Conservation (phyloP, 2,329 filamentous ascomycete genomes). For the Aschersonia sp. region DNA sequence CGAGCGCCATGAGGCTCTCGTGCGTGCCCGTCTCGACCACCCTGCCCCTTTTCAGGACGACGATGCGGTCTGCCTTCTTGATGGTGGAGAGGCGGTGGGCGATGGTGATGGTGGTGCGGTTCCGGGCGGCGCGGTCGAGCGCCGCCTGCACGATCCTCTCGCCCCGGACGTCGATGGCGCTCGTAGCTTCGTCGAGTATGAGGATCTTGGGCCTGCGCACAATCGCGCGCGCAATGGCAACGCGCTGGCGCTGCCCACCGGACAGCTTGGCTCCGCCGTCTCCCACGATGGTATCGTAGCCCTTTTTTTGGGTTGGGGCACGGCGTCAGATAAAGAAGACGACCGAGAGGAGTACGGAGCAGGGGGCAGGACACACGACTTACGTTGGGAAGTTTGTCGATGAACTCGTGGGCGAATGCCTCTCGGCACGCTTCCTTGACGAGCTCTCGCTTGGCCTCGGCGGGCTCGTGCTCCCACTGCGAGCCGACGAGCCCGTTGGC, state of each 20-base stretch:
- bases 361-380: slow-evolving; percentile 5
- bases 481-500: slow-evolving; percentile 41
- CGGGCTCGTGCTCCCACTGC: slow-evolving; percentile 34
- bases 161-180: slow-evolving; percentile 41
- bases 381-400: slow-evolving; percentile 44
- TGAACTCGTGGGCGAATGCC: slow-evolving; percentile 56
- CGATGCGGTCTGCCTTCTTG: slow-evolving; percentile 62
- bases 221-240: slow-evolving; percentile 65
- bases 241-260: slow-evolving; percentile 73
- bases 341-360: background rate
- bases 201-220: slow-evolving; percentile 57
- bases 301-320: slow-evolving; percentile 11
- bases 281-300: slow-evolving; percentile 61
- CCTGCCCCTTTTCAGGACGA: slow-evolving; percentile 58
- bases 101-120: slow-evolving; percentile 58
- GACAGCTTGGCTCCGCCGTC: slow-evolving; percentile 66
- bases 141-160: slow-evolving; percentile 50
- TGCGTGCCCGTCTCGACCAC: slow-evolving; percentile 66
- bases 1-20: slow-evolving; percentile 47
- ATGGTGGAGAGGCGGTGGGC: slow-evolving; percentile 64
- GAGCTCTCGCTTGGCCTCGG: slow-evolving; percentile 41
- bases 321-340: slow-evolving; percentile 12
- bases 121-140: slow-evolving; percentile 43
- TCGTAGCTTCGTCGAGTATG: slow-evolving; percentile 66
- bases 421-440: slow-evolving; percentile 51